Conservation (phyloP, 1,284 basidiomycete genomes). For the Pseudozyma flocculosa region DNA sequence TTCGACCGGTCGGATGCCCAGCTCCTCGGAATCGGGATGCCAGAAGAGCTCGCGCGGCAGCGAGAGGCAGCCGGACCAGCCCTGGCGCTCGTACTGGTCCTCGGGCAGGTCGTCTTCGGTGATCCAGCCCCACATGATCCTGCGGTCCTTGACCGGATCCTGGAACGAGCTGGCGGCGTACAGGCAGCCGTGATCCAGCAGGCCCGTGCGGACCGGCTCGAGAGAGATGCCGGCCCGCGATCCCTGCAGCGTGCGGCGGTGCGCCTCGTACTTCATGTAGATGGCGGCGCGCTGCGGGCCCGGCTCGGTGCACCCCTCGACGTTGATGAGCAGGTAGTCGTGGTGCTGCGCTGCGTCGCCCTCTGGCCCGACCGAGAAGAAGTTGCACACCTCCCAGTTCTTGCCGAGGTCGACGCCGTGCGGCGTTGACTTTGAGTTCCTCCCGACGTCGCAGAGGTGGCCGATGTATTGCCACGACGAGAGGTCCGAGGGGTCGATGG, state of each 20-base stretch:
- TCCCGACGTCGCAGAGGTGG: constrained; percentile 27
- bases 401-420: constrained; percentile 36
- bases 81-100: constrained; percentile 32
- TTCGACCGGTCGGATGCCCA: constrained; percentile 23
- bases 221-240: constrained; percentile 4
- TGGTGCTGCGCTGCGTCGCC: neutral
- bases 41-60: constrained; percentile 37
- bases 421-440: constrained; percentile 21
- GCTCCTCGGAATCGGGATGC: constrained; percentile 15
- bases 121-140: constrained; percentile 48
- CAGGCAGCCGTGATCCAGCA: constrained; percentile 41
- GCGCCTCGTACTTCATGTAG: constrained; percentile 8
- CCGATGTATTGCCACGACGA: constrained; percentile 32
- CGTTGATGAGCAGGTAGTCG: constrained; percentile 38
- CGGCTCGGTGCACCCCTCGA: constrained; percentile 26
- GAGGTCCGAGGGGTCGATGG: constrained; percentile 24
- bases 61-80: constrained; percentile 39
- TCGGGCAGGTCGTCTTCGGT: constrained; percentile 42
- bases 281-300: constrained; percentile 28
- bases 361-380: constrained; percentile 14
- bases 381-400: constrained; percentile 49
- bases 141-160: constrained; percentile 18
- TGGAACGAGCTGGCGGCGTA: constrained; percentile 43
- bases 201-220: constrained; percentile 10
- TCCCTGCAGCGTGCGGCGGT: constrained; percentile 1